These are phyloP conservation scores for Penicillium diatomitis DNA, from an alignment of 495 filamentous ascomycete species.

Conservation along the genomic window DNA sequence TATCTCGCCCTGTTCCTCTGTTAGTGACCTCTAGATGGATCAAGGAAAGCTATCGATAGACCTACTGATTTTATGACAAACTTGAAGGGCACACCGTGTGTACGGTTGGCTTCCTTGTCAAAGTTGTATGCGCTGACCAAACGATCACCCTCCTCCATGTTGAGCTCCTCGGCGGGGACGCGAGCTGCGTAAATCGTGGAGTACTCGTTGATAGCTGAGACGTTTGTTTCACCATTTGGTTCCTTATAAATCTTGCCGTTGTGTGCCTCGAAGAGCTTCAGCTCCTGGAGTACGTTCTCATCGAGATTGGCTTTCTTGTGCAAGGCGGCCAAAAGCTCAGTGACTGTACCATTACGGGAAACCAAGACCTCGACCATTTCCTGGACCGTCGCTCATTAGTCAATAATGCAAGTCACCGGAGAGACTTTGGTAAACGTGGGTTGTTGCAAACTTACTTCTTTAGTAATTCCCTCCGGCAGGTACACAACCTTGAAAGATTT, in stretches of 20 bases:
- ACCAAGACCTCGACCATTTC: slow-evolving; percentile 66
- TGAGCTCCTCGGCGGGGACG: slow-evolving; percentile 69
- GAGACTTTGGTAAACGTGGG: too few species aligned
- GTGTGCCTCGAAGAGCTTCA: slow-evolving; percentile 73
- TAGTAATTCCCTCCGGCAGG: slow-evolving; percentile 81
- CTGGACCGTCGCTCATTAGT: slow-evolving; percentile 12
- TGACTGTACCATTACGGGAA: slow-evolving; percentile 66
- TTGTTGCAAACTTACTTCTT: slow-evolving; percentile 53
- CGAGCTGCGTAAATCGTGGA: slow-evolving; percentile 70
- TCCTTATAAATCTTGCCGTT: slow-evolving; percentile 72
- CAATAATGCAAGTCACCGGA: not conserved
- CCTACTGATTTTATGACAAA: slow-evolving; percentile 79
- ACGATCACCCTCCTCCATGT: slow-evolving; percentile 45
- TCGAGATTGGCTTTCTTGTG: slow-evolving; percentile 71
- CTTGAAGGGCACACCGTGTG: slow-evolving; percentile 79
- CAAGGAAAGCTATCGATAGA: slow-evolving; percentile 1
- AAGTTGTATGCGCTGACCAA: slow-evolving; percentile 82
- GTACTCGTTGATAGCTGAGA: slow-evolving; percentile 77
- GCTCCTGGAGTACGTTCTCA: slow-evolving; percentile 56
- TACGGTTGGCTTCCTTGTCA: slow-evolving; percentile 71
- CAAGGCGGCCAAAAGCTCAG: slow-evolving; percentile 64
- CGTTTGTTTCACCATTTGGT: slow-evolving; percentile 50
- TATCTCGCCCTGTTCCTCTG: slow-evolving; percentile 53
- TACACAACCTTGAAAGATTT: slow-evolving; percentile 72
- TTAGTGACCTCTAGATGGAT: slow-evolving; percentile 12